phyloP scores from a whole-genome alignment of 768 basidiomycete species.

The Fomitopsis pulvina region DNA sequence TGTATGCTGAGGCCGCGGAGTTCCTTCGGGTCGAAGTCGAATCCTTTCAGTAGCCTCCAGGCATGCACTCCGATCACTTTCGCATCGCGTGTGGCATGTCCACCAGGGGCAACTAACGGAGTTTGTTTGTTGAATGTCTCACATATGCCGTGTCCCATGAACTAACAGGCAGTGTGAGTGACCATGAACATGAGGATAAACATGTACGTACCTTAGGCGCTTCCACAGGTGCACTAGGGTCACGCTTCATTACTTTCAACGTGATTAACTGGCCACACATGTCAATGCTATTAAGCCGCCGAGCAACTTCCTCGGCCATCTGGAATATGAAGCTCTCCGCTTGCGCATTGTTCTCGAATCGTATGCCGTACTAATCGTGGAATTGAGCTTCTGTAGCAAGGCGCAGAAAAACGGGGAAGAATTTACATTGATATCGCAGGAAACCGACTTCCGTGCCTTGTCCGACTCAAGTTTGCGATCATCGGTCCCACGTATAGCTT shows the following conservation, averaged over 20 bases:
- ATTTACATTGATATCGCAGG: slow-evolving; percentile 91
- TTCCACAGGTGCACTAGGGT: slow-evolving; percentile 81
- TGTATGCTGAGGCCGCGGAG: slow-evolving; percentile 91
- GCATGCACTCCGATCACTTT: slow-evolving; percentile 69
- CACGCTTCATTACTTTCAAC: slow-evolving; percentile 84
- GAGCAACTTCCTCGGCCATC: slow-evolving; percentile 73
- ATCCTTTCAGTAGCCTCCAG: slow-evolving; percentile 64
- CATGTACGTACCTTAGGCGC: slow-evolving; percentile 65
- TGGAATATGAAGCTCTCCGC: slow-evolving; percentile 73
- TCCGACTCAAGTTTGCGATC: slow-evolving; percentile 73
- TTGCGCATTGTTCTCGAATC: slow-evolving; percentile 79
- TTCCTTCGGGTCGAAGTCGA: slow-evolving; percentile 77
- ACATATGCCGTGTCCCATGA: slow-evolving; percentile 87
- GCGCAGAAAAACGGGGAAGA: background rate
- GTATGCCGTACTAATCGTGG: slow-evolving; percentile 88
- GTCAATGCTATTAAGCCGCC: slow-evolving; percentile 57
- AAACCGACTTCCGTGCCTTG: slow-evolving; percentile 85
- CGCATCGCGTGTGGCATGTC: slow-evolving; percentile 67
- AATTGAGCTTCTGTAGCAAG: no score
- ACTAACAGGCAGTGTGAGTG: slow-evolving; percentile 37
- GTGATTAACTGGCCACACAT: slow-evolving; percentile 74
- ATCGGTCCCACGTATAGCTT: slow-evolving; percentile 81
- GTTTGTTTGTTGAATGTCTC: slow-evolving; percentile 75
- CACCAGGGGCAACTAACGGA: slow-evolving; percentile 49
- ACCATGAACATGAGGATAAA: background rate